Evolutionary conservation across 192 early-diverging fungal species (phyloP).

Genomic region (Backusella luteola): DNA sequence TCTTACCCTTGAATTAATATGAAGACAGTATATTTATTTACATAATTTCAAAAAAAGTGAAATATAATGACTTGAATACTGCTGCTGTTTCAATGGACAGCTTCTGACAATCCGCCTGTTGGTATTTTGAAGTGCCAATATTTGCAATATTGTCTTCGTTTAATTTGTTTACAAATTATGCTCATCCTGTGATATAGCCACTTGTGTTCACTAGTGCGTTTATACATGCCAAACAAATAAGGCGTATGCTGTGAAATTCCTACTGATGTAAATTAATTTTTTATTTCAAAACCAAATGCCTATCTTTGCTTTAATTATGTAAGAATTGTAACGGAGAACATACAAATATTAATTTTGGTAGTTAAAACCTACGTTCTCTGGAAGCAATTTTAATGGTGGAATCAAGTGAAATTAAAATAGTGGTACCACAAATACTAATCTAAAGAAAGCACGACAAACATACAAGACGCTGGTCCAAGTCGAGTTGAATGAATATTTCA

Average conservation of each 20-base stretch:
- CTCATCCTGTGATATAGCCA: constrained; percentile 10
- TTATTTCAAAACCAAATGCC: not conserved
- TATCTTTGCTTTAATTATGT: not conserved
- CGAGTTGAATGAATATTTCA: no score
- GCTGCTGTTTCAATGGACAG: not conserved
- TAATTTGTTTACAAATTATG: not conserved
- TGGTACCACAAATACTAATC: not conserved
- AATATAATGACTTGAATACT: constrained; percentile 18
- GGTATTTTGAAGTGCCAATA: constrained; percentile 12
- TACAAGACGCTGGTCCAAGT: no score
- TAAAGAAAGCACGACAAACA: not conserved
- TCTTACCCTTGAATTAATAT: constrained; percentile 16
- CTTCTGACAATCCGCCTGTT: constrained; percentile 15
- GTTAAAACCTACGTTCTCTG: constrained; percentile 42
- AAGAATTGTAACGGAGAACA: constrained; percentile 43
- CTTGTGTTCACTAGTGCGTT: constrained; percentile 42
- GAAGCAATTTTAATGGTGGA: constrained; percentile 42
- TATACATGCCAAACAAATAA: constrained; percentile 41
- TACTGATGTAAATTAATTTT: constrained; percentile 23
- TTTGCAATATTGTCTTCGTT: not conserved
- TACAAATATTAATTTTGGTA: constrained; percentile 37
- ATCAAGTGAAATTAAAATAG: not conserved
- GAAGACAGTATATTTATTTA: not conserved
- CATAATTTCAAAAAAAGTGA: constrained; percentile 6
- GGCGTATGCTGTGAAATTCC: constrained; percentile 34